These are phyloP conservation scores for Huntiella moniliformis DNA, from an alignment of 2,329 filamentous ascomycete genomes.

Conservation along the genomic window DNA sequence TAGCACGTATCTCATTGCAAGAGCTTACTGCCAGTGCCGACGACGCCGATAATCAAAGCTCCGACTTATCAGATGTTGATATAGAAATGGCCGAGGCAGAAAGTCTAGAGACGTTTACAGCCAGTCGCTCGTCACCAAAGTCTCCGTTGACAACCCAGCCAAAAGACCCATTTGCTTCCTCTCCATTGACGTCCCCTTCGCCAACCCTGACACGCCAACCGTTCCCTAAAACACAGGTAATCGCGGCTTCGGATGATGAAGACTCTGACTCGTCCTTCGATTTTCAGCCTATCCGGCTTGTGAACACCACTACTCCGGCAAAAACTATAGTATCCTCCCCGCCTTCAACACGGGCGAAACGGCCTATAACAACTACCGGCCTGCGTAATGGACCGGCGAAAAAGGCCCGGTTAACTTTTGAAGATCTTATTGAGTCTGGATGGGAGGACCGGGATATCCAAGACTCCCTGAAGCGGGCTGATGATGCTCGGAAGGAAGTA, in stretches of 20 bases:
- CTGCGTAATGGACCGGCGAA: neutral
- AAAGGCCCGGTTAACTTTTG: conserved; percentile 1
- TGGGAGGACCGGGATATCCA: neutral
- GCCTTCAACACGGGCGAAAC: neutral
- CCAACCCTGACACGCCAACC: conserved; percentile 11
- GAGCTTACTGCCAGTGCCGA: neutral
- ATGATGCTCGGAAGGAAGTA: neutral
- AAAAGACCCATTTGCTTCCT: conserved; percentile 6
- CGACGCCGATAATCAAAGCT: neutral
- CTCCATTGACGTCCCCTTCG: neutral
- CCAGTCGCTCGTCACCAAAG: neutral
- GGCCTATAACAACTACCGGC: neutral
- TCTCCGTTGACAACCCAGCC: neutral
- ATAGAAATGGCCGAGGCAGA: neutral
- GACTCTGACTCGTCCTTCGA: conserved; percentile 40
- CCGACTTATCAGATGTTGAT: conserved; percentile 1
- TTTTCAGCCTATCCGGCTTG: conserved; percentile 17
- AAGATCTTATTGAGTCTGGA: conserved; percentile 6
- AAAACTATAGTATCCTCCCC: neutral
- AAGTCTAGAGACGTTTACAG: neutral
- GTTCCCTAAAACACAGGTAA: conserved; percentile 34
- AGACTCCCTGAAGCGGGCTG: neutral
- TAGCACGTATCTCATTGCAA: neutral
- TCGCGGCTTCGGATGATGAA: conserved; percentile 57
- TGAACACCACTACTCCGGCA: neutral